phyloP scores from a whole-genome alignment of 169 alveolate species.

The Eimeria zaria region DNA sequence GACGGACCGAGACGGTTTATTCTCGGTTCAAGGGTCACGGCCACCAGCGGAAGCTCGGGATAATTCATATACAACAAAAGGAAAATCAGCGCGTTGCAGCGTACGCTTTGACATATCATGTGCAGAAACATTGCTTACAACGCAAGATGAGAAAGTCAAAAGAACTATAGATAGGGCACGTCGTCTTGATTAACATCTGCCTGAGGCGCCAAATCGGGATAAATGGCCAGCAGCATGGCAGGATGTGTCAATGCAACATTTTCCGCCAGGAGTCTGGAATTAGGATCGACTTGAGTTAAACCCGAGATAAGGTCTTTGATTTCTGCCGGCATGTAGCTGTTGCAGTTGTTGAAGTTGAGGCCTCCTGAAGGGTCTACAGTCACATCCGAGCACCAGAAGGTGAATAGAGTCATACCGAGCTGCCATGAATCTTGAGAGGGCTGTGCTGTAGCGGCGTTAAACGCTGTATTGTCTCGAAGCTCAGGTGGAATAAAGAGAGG shows the following conservation, averaged over 20 bases:
- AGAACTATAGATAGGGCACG: background rate
- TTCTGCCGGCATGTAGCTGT: constrained; percentile 29
- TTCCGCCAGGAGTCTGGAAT: background rate
- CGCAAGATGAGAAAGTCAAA: background rate
- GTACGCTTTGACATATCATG: background rate
- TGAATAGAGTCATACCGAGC: constrained; percentile 67
- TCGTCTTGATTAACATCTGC: constrained; percentile 29
- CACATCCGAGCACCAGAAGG: constrained; percentile 32
- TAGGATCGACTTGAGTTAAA: background rate
- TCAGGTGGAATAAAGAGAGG: constrained; percentile 58
- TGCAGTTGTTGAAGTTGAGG: constrained; percentile 7
- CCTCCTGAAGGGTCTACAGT: background rate
- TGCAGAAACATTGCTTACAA: background rate
- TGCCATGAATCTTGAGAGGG: constrained; percentile 45
- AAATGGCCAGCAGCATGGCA: constrained; percentile 55
- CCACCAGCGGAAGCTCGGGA: background rate
- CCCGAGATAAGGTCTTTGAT: constrained; percentile 28
- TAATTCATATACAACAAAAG: background rate
- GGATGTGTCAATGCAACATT: constrained; percentile 8
- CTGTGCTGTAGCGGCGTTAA: background rate
- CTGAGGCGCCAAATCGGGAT: constrained; percentile 11
- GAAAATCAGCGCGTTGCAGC: background rate
- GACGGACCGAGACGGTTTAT: background rate
- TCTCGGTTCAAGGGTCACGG: background rate
- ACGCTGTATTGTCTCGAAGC: background rate